Percentiles rank a stretch among this genome's conserved stretches.
Conservation (phyloP, 2,329 filamentous ascomycete genomes). For the Trichoderma harzianum region DNA sequence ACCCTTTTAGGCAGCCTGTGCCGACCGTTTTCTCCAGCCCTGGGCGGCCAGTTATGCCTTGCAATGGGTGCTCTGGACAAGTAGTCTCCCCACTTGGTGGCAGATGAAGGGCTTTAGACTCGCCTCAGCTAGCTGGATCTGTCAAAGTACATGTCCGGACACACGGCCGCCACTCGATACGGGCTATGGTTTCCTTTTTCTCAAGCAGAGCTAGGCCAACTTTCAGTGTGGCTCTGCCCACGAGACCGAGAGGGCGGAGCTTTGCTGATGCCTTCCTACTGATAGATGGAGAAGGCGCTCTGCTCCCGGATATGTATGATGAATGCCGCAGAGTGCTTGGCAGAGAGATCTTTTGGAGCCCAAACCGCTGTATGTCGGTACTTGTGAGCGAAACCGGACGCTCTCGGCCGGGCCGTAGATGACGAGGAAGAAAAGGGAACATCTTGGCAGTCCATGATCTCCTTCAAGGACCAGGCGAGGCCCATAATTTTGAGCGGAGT, state of each 20-base stretch:
- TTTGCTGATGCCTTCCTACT: background rate
- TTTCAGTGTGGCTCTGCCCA: background rate
- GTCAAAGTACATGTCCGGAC: background rate
- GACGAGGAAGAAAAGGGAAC: background rate
- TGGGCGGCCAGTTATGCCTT: background rate
- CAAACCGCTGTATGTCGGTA: background rate
- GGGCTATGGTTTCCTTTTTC: background rate
- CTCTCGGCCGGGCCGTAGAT: constrained; percentile 1
- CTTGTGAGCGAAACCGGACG: background rate
- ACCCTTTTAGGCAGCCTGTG: constrained; percentile 9
- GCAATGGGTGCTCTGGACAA: background rate
- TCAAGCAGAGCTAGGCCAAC: background rate
- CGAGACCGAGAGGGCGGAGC: background rate
- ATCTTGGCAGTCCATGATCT: constrained; percentile 10
- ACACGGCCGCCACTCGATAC: background rate
- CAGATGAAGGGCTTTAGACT: background rate
- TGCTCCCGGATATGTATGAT: background rate
- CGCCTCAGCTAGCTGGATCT: constrained; percentile 4
- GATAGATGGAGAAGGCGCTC: background rate
- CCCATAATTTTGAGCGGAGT: constrained; percentile 7
- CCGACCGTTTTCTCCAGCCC: constrained; percentile 15
- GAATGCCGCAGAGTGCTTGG: background rate
- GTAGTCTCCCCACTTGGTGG: constrained; percentile 8
- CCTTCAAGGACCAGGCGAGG: constrained; percentile 11
- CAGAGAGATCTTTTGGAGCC: background rate